Evolutionary conservation across 306 rosid genomes (phyloP), one percentile per base, ranked within the genome.

Genomic region (Senna tora): DNA sequence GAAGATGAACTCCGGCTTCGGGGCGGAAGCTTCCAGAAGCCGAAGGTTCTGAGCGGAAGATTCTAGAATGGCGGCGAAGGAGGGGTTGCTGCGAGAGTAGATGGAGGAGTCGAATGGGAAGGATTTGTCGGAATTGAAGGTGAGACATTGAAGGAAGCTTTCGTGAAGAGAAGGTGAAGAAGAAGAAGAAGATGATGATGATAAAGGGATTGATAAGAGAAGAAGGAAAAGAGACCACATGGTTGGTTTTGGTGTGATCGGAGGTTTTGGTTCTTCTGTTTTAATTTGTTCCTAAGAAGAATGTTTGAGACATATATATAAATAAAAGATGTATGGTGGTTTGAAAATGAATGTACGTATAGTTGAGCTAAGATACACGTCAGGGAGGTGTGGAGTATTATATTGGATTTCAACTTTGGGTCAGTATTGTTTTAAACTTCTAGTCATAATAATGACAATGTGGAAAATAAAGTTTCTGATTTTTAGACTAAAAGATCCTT

Each of bases 1-100:
- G 85, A 93, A 85, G 62, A 93, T 88, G 10, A 90, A 83, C 56
- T 82, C 84, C 0, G 97, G 98, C 66, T 88, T 93, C 8, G 96
- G 92, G 1, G 74, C 77, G 5, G 92, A 81, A 61, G 88, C 84
- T 41, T 59, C 79, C 61, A 81, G 69, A 42, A 70, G 83, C 63
- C 94, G 72, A 12, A 84, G 79, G 51, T 88, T 86, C 62, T 90
- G 87, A 5, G 88, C 88, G 6, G 92, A 49, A 28, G 90, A 90
- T 14, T 78, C 45, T 0, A 88, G 89, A 76, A 84, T 32, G 3
- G 71, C 39, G 16, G 55, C 16, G 42, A 84, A 88, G 15, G 84
- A 78, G 41, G 83, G 78, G 71, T 71, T 79, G 15, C 53, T 22
- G 34, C 80, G 83, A 2, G 81, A 77, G 64, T 63, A 56, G 14